Conservation (phyloP, 208 protist genomes). For the Endotrypanum monterogeii region DNA sequence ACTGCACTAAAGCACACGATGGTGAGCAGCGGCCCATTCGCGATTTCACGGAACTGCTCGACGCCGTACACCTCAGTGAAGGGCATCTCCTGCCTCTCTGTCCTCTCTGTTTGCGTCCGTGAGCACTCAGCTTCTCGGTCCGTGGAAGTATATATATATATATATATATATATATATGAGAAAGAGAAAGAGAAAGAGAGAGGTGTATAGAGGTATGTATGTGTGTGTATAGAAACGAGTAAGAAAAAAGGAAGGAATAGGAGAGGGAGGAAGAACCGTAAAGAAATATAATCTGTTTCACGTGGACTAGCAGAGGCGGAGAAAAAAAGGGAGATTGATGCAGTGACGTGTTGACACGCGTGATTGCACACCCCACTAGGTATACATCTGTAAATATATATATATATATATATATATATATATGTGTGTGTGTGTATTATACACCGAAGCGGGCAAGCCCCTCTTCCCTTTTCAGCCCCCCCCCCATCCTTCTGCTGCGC, state of each 20-base stretch:
- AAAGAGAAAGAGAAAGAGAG: not conserved
- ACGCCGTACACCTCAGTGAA: constrained; percentile 74
- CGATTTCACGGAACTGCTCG: constrained; percentile 72
- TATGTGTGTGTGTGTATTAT: not conserved
- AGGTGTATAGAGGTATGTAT: constrained; percentile 9
- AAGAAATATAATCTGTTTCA: too few species aligned
- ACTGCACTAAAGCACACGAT: constrained; percentile 81
- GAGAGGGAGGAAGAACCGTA: not conserved
- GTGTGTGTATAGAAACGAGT: not conserved
- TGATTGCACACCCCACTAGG: not conserved
- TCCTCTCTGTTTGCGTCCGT: too few species aligned
- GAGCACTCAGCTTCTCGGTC: not conserved
- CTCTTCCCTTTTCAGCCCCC: not conserved
- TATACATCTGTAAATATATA: not conserved
- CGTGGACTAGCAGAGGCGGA: too few species aligned
- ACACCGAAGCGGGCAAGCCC: not conserved
- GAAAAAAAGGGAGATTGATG: too few species aligned
- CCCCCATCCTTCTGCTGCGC: not conserved
- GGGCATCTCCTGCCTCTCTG: constrained; percentile 37
- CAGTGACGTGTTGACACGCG: too few species aligned
- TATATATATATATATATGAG: constrained; percentile 2
- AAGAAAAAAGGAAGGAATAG: too few species aligned
- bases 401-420: not conserved
- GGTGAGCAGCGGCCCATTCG: constrained; percentile 55
- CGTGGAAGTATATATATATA: not conserved